Conservation (phyloP, 2,329 filamentous ascomycete genomes). For the Nemania sp. region DNA sequence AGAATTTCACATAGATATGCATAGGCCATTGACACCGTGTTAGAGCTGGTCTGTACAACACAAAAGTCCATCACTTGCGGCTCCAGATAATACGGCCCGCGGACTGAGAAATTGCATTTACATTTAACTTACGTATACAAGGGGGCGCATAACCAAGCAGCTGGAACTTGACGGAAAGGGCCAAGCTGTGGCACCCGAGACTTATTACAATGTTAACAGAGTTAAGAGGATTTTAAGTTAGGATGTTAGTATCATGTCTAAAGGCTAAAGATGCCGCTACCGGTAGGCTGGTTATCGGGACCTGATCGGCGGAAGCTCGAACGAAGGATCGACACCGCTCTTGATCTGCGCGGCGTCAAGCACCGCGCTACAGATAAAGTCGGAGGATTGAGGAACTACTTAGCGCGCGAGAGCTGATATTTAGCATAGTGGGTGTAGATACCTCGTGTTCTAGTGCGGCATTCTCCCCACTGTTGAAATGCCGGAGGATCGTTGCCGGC, state of each 20-base stretch:
- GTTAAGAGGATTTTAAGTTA: not conserved
- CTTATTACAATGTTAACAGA: not conserved
- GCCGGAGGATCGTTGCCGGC: not conserved
- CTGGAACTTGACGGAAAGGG: not conserved
- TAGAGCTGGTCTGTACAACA: not conserved
- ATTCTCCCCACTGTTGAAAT: not conserved
- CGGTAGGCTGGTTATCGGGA: slow-evolving; percentile 5
- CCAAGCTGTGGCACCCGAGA: not conserved
- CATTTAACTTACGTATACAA: slow-evolving; percentile 1
- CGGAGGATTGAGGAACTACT: not conserved
- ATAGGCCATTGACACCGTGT: not conserved
- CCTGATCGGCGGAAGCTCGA: slow-evolving; percentile 2
- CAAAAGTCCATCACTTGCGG: not conserved
- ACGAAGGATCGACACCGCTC: not conserved
- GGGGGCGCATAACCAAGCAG: not conserved
- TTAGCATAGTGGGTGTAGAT: not conserved
- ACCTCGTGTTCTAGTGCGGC: not conserved
- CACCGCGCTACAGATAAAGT: not conserved
- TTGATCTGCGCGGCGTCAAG: slow-evolving; percentile 1
- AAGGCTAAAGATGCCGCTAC: not conserved
- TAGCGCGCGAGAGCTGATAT: not conserved
- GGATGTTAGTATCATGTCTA: not conserved
- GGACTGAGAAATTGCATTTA: not conserved
- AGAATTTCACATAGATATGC: not conserved
- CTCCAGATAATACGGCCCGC: not conserved